Base-by-base conservation (phyloP, 2,329 filamentous ascomycete genomes). In the Trichoderma arundinaceum region DNA sequence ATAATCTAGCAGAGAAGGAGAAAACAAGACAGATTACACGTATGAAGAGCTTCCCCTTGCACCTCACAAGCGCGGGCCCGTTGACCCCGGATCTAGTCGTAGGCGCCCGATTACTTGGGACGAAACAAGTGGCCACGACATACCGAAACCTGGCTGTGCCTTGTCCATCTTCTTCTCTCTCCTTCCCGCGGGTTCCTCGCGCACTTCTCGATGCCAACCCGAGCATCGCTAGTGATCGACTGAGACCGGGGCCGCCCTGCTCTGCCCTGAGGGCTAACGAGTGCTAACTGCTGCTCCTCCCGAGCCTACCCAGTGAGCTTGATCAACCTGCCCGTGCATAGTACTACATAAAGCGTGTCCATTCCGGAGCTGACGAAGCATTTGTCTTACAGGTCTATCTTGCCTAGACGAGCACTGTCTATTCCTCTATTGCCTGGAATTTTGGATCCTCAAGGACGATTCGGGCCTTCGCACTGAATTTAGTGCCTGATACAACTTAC, bases 51-150 rank as follows among this genome's bases (percentile, higher is more conserved):
- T 43, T 61, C 54, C 63, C 46, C 46, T 61, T 62, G 49, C 48
- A 49, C 64, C 59, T 64, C 43, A 56, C 58, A 52, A 44, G 51
- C 56, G 58, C 64, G 39, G 56, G 56, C 48, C 46, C 56, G 48
- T 66, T 61, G 39, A 60, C 59, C 51, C 62, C 62, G 66, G 66
- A 65, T 65, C 56, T 54, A 59, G 61, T 64, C 65, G 65, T 66
- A 57, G 65, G 62, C 66, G 64, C 62, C 66, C 51, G 66, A 65
- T 65, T 59, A 46, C 33, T 67, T 65, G 66, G 61, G 62, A 61
- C 48, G 61, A 60, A 65, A 65, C 62, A 65, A 49, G 66, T 61
- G 62, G 54, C 66, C 43, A 61, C 51, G 39, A 46, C 39, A 33
- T 49, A 51, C 43, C 43, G 44, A 65, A 63, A 43, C 52, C 48